Conservation (phyloP, 352 stramenopile species). For the Pythium aristosporum region DNA sequence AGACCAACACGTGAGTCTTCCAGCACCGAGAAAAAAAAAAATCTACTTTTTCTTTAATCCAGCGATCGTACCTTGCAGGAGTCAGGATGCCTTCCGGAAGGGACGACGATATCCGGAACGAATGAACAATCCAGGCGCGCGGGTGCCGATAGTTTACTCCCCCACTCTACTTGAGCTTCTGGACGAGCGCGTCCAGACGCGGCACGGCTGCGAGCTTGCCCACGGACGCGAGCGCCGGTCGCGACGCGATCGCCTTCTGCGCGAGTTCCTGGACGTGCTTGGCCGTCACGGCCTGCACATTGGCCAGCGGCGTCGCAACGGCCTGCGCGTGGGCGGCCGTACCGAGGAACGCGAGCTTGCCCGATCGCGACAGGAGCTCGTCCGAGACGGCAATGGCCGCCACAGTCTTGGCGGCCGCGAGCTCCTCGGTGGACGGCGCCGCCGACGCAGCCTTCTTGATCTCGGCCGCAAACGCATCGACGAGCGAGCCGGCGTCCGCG, state of each 20-base stretch:
- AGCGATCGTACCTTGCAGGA: constrained; percentile 6
- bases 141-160: constrained; percentile 9
- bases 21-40: no score
- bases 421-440: constrained; percentile 63
- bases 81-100: not conserved
- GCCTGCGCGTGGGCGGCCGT: constrained; percentile 43
- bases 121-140: not conserved
- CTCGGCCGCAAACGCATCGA: constrained; percentile 67
- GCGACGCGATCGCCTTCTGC: constrained; percentile 68
- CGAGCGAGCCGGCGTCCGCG: constrained; percentile 57
- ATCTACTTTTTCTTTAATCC: not conserved
- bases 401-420: constrained; percentile 70
- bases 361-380: constrained; percentile 42
- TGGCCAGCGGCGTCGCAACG: constrained; percentile 34
- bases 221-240: constrained; percentile 74
- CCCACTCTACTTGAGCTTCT: constrained; percentile 73
- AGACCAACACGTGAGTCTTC: no score
- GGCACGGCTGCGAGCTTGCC: constrained; percentile 71
- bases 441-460: constrained; percentile 71
- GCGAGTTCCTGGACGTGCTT: constrained; percentile 75
- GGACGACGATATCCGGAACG: not conserved
- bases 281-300: constrained; percentile 47
- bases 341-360: constrained; percentile 43
- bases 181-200: constrained; percentile 65
- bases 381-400: constrained; percentile 47